Base-by-base conservation (phyloP, 2,329 filamentous ascomycete genomes). In the Colletotrichum sp. region DNA sequence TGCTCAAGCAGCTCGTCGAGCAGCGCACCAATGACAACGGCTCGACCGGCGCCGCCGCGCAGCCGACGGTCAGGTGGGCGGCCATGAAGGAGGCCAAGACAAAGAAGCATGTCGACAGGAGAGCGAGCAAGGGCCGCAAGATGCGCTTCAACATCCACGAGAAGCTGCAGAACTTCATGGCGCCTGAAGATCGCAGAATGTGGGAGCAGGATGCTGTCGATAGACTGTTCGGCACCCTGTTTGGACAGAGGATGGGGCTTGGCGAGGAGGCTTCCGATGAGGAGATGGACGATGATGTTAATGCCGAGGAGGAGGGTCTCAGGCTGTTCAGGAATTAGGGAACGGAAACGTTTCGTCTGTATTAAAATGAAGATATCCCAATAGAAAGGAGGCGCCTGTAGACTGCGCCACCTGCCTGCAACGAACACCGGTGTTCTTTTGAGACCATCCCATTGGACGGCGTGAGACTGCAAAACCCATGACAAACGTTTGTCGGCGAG, bases 131-230 rank as follows among this genome's bases (percentile, higher is more conserved):
- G 85, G 97, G 97, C 7, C 89, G 97, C 65, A 98, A 98, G 87
- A 91, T 99, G 90, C 90, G 95, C 52, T 99, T 96, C 85, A 97
- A 95, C 18, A 95, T 98, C 61, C 96, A 98, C 82, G 96, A 98
- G 87, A 98, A 98, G 87, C 85, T 99, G 81, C 95, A 98, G 86
- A 98, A 98, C 84, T 98, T 98, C 82, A 98, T 98, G 96, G 96
- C 96, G 13, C 93, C 96, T 0, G 95, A 98, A 83, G 94, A 98
- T 82, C 89, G 95, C 69, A 90, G 94, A 5, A 85, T 84, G 18
- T 99, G 97, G 97, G 94, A 95, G 76, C 92, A 94, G 78, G 90
- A 91, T 75, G 95, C 96, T 71, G 92, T 95, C 74, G 95, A 97
- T 79, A 85, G 91, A 73, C 92, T 96, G 83, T 96, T 96, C 82